These are phyloP conservation scores for Mentha longifolia DNA, from an alignment of 257 asterid genomes.

Conservation along the genomic window DNA sequence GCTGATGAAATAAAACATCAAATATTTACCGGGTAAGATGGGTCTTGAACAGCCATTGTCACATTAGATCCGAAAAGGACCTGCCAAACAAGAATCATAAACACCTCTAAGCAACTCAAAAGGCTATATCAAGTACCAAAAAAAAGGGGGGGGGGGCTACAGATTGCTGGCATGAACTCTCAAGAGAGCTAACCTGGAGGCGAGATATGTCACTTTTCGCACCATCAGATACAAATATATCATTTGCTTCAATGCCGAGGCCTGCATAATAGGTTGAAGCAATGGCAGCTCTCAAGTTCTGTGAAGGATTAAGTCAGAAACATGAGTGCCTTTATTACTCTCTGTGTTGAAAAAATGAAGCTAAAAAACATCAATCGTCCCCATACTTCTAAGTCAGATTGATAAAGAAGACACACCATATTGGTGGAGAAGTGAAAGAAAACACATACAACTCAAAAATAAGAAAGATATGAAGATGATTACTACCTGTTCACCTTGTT, in stretches of 20 bases:
- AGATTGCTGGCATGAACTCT: background rate
- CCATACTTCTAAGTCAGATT: conserved; percentile 6
- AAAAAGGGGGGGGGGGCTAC: background rate
- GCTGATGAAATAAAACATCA: conserved; percentile 13
- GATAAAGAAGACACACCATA: conserved; percentile 24
- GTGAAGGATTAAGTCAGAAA: conserved; percentile 24
- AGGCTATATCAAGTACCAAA: too few relatives aligned
- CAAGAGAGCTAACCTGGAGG: conserved; percentile 65
- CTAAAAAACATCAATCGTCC: background rate
- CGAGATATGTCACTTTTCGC: conserved; percentile 99
- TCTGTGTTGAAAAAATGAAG: too few relatives aligned
- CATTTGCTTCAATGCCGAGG: conserved; percentile 87
- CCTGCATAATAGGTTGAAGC: conserved; percentile 80
- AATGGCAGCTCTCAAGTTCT: conserved; percentile 89
- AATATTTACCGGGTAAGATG: conserved; percentile 86
- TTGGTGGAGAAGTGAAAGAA: background rate
- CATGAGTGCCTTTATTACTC: background rate
- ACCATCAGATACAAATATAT: conserved; percentile 96
- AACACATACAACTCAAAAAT: background rate
- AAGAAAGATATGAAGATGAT: conserved; percentile 12
- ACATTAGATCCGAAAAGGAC: conserved; percentile 93
- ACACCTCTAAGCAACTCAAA: conserved; percentile 6
- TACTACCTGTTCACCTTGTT: conserved; percentile 92
- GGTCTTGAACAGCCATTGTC: conserved; percentile 98
- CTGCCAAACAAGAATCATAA: conserved; percentile 43